These are phyloP conservation scores for Gorgonomyces haynaldii DNA, from an alignment of 192 early-diverging fungal species.

Conservation along the genomic window DNA sequence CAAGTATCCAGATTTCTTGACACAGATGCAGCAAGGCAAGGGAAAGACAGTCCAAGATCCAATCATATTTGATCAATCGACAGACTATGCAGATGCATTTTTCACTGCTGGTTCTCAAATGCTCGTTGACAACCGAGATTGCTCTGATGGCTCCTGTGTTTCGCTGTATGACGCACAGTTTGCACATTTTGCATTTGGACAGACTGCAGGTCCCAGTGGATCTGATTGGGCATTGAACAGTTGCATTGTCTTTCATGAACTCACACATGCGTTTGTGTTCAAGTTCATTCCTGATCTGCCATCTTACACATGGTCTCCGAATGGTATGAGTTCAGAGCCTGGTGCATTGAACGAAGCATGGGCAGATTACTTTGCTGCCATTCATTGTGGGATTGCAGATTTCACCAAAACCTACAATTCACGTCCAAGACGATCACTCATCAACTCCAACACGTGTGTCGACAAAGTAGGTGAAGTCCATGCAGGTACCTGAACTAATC, in stretches of 20 bases:
- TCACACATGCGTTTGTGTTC: conserved; percentile 16
- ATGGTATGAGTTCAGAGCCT: conserved; percentile 12
- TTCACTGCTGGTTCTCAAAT: neutral
- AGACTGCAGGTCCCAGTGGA: conserved; percentile 1
- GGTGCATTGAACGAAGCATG: conserved; percentile 19
- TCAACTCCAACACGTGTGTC: conserved; percentile 37
- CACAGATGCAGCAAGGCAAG: neutral
- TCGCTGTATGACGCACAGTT: neutral
- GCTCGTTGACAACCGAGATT: conserved; percentile 12
- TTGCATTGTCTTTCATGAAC: conserved; percentile 11
- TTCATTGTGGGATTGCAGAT: conserved; percentile 30
- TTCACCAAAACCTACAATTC: conserved; percentile 20
- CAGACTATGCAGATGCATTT: conserved; percentile 3
- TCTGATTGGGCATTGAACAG: conserved; percentile 15
- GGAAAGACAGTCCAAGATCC: neutral
- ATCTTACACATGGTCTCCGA: conserved; percentile 11
- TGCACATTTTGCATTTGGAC: conserved; percentile 15
- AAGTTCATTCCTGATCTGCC: conserved; percentile 15
- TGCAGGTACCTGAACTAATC: neutral
- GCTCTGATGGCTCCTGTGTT: conserved; percentile 6
- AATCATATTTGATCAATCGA: conserved; percentile 1
- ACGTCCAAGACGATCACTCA: conserved; percentile 26
- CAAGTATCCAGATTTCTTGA: neutral
- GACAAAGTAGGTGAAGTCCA: conserved; percentile 17
- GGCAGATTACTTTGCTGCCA: conserved; percentile 20